Evolutionary conservation across 768 basidiomycete genomes (phyloP).

Genomic region (Trametes sanguinea): DNA sequence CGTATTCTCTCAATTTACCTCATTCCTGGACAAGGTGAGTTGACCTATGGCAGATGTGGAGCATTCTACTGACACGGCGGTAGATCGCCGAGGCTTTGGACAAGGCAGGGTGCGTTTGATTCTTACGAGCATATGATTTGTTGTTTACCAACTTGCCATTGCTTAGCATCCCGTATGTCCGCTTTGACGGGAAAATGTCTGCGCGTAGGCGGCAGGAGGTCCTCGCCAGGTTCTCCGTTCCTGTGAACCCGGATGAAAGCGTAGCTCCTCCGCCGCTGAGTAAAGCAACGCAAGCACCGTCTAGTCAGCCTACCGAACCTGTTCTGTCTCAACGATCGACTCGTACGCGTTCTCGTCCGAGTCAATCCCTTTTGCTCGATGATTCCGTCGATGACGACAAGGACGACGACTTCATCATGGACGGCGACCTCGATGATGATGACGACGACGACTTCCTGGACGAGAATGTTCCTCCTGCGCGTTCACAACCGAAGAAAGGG

Average conservation of each 20-base stretch:
- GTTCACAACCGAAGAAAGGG: constrained; percentile 19
- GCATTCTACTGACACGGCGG: background rate
- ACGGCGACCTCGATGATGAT: constrained; percentile 21
- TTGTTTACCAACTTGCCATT: background rate
- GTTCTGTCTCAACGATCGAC: constrained; percentile 6
- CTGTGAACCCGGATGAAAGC: constrained; percentile 44
- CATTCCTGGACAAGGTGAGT: constrained; percentile 75
- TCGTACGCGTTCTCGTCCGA: constrained; percentile 6
- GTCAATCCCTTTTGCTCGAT: constrained; percentile 2
- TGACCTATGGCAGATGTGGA: background rate
- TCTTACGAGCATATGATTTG: background rate
- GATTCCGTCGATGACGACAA: constrained; percentile 14
- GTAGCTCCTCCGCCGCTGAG: constrained; percentile 4
- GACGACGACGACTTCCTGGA: constrained; percentile 43
- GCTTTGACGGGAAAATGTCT: constrained; percentile 88
- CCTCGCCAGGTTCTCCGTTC: constrained; percentile 72
- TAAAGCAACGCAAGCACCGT: constrained; percentile 10
- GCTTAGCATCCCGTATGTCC: constrained; percentile 68
- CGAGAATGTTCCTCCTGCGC: constrained; percentile 32
- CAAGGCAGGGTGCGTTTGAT: constrained; percentile 53
- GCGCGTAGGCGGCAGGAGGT: constrained; percentile 76
- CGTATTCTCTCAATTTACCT: constrained; percentile 90
- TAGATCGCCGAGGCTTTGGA: constrained; percentile 74
- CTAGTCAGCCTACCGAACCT: constrained; percentile 1
- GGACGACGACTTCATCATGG: constrained; percentile 30